A percentile compares a stretch with the other conserved stretches of the same genome.
Evolutionary conservation across 2,329 filamentous ascomycete genomes (phyloP).

Genomic region (Chaetomiaceae sp.): DNA sequence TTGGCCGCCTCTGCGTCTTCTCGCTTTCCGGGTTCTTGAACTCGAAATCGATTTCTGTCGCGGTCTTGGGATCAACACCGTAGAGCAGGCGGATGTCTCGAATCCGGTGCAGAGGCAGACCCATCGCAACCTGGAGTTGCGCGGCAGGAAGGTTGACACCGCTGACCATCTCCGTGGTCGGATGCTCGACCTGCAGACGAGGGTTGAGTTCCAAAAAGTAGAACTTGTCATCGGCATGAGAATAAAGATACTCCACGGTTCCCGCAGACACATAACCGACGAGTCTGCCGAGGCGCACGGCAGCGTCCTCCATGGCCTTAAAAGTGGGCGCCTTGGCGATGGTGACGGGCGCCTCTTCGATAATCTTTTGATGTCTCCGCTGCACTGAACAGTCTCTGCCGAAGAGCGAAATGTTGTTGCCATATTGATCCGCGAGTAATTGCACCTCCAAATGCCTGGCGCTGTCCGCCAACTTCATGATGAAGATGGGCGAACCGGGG

Average conservation of each 20-base stretch:
- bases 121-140: constrained; percentile 98
- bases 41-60: constrained; percentile 90
- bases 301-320: constrained; percentile 93
- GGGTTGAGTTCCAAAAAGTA: constrained; percentile 99
- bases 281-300: constrained; percentile 85
- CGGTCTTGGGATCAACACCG: constrained; percentile 84
- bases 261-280: constrained; percentile 98
- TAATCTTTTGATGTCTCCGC: constrained; percentile 98
- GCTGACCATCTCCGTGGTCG: constrained; percentile 98
- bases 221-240: constrained; percentile 95
- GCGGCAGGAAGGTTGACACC: constrained; percentile 96
- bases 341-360: constrained; percentile 96
- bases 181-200: constrained; percentile 98
- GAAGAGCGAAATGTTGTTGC: constrained; percentile 98
- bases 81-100: constrained; percentile 95
- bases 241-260: constrained; percentile 99
- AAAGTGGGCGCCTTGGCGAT: constrained; percentile 88
- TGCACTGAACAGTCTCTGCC: constrained; percentile 98
- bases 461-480: constrained; percentile 98
- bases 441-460: constrained; percentile 97
- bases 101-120: constrained; percentile 90
- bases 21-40: constrained; percentile 83
- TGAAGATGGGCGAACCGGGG: constrained; percentile 97
- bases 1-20: constrained; percentile 81
- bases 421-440: constrained; percentile 95